Percentiles rank a stretch among this genome's conserved stretches.
Conservation (phyloP, 305 asterid species). For the Lippia alba region DNA sequence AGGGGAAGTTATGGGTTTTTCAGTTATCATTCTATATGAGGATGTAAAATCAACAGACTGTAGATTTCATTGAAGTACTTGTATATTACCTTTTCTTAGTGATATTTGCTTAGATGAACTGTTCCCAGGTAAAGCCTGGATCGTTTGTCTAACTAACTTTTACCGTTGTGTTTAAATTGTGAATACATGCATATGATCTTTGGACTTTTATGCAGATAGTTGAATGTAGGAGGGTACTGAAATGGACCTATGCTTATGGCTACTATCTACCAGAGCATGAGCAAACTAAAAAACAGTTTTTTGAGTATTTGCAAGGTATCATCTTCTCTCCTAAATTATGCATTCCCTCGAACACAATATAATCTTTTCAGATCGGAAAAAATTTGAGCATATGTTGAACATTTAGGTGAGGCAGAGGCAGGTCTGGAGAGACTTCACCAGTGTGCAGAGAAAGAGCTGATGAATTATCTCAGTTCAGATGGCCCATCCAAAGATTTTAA, state of each 20-base stretch:
- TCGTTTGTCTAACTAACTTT: conserved; percentile 2
- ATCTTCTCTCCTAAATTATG: conserved; percentile 31
- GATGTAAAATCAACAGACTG: background rate
- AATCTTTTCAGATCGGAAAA: conserved; percentile 18
- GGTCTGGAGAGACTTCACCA: conserved; percentile 96
- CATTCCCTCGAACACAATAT: conserved; percentile 13
- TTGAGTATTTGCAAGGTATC: conserved; percentile 92
- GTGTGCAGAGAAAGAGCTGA: conserved; percentile 88
- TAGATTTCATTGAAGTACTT: conserved; percentile 9
- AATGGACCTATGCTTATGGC: conserved; percentile 96
- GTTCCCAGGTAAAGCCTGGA: conserved; percentile 10
- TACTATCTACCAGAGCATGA: conserved; percentile 74
- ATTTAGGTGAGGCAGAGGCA: conserved; percentile 88
- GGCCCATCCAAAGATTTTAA: conserved; percentile 68
- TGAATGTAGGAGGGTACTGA: conserved; percentile 93
- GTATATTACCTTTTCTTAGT: background rate
- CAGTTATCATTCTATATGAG: background rate
- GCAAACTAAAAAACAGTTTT: conserved; percentile 64
- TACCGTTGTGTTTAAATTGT: conserved; percentile 25
- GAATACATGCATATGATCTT: conserved; percentile 27
- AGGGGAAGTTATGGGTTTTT: conserved; percentile 4
- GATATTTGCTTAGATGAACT: background rate
- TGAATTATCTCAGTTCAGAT: conserved; percentile 56
- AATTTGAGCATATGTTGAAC: conserved; percentile 9
- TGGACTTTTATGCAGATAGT: conserved; percentile 67